Evolutionary conservation across 257 asterid species (phyloP).

Genomic region (Solanum ahanhuiri): DNA sequence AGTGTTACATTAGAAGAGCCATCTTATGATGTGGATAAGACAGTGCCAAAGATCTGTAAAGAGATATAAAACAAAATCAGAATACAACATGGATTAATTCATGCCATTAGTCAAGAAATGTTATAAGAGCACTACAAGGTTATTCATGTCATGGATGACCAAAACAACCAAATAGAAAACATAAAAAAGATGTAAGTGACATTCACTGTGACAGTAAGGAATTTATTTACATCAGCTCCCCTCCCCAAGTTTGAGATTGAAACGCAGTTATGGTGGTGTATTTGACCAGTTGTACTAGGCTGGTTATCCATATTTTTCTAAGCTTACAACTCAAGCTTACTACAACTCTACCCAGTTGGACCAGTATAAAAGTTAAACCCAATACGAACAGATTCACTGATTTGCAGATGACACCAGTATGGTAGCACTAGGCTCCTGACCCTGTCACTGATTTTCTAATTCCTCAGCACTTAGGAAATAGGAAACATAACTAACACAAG

Average conservation of each 20-base stretch:
- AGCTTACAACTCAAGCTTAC: not conserved
- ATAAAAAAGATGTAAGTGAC: not conserved
- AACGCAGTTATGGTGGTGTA: not conserved
- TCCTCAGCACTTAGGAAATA: not conserved
- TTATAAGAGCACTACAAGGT: not conserved
- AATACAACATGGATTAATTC: not conserved
- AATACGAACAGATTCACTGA: not conserved
- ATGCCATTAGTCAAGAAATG: not conserved
- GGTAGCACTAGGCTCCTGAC: not conserved
- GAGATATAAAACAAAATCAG: not conserved
- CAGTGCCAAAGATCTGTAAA: slow-evolving; percentile 27
- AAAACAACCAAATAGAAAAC: not conserved
- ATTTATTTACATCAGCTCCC: not conserved
- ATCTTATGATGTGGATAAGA: slow-evolving; percentile 22
- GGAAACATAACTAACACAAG: not conserved
- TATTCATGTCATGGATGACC: not conserved
- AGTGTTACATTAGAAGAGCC: slow-evolving; percentile 35
- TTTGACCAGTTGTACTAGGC: not conserved
- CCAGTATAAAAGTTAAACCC: not conserved
- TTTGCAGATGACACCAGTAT: not conserved
- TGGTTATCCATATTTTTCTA: not conserved
- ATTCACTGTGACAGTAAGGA: not conserved
- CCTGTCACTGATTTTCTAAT: not conserved
- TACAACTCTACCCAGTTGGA: not conserved
- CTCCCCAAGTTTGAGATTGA: not conserved